Percentiles rank a stretch among this genome's conserved stretches.
Conservation (phyloP, 75 land plant genomes). For the Pinus taeda region DNA sequence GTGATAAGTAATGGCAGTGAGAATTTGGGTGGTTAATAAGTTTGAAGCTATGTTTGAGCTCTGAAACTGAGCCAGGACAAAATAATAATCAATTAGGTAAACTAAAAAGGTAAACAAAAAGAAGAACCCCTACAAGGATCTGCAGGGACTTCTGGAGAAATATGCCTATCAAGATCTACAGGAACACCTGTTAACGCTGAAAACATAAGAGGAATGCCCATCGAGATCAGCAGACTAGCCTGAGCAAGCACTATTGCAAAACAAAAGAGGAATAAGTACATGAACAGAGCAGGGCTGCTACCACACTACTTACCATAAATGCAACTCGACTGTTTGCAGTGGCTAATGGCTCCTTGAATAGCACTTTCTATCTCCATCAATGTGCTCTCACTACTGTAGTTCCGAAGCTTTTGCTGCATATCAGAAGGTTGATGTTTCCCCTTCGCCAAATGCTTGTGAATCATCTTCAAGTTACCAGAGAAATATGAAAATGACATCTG, state of each 20-base stretch:
- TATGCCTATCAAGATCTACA: no score
- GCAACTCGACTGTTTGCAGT: constrained; percentile 27
- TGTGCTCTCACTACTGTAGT: constrained; percentile 12
- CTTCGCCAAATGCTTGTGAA: background rate
- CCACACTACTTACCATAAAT: background rate
- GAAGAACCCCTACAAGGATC: background rate
- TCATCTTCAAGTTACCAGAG: constrained; percentile 9
- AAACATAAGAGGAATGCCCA: no score
- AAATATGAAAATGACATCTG: constrained; percentile 5
- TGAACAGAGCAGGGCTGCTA: background rate
- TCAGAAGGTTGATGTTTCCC: background rate
- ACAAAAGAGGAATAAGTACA: no score
- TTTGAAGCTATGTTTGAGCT: no score
- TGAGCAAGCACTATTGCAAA: no score
- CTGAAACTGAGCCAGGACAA: no score
- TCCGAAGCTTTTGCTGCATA: background rate
- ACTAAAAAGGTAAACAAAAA: background rate
- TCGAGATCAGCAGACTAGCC: no score
- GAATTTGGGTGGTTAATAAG: no score
- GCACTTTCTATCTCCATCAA: constrained; percentile 26
- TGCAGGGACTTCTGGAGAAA: background rate
- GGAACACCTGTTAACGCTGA: no score
- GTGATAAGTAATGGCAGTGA: background rate
- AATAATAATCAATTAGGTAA: background rate
- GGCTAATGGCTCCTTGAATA: constrained; percentile 38